Conservation (phyloP, 2,329 filamentous ascomycete species). For the Xylariaceae sp. region DNA sequence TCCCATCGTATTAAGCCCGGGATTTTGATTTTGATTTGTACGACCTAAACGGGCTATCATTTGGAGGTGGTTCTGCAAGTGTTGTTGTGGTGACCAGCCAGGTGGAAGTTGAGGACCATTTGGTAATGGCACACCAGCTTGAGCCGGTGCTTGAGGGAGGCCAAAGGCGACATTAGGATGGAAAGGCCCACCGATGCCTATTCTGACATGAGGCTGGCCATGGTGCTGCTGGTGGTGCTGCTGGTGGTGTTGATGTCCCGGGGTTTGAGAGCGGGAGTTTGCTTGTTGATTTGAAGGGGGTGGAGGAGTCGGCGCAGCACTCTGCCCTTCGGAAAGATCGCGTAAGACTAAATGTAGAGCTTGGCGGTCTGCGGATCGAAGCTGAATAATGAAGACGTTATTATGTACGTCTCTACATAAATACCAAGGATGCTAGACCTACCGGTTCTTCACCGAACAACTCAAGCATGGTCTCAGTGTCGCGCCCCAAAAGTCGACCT, state of each 20-base stretch:
- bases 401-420: conserved; percentile 11
- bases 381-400: conserved; percentile 28
- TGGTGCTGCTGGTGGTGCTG: conserved; percentile 28
- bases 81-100: conserved; percentile 31
- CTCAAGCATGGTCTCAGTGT: conserved; percentile 62
- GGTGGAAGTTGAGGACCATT: conserved; percentile 25
- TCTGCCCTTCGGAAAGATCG: conserved; percentile 38
- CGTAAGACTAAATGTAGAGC: conserved; percentile 45
- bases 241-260: conserved; percentile 23
- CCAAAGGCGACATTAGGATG: conserved; percentile 34
- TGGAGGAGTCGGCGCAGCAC: conserved; percentile 22
- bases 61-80: conserved; percentile 23
- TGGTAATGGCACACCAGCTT: too few relatives aligned
- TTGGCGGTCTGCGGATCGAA: conserved; percentile 39
- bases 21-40: conserved; percentile 52
- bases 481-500: conserved; percentile 61
- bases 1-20: conserved; percentile 46
- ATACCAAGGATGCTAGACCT: conserved; percentile 36
- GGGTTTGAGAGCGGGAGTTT: conserved; percentile 20
- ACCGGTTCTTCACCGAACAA: conserved; percentile 64
- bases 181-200: conserved; percentile 15
- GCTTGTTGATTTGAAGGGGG: conserved; percentile 27
- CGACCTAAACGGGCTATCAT: conserved; percentile 24
- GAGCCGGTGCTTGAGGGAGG: conserved; percentile 25
- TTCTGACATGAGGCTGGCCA: conserved; percentile 22